phyloP scores from a whole-genome alignment of 768 basidiomycete species.

The Mycena amicta region DNA sequence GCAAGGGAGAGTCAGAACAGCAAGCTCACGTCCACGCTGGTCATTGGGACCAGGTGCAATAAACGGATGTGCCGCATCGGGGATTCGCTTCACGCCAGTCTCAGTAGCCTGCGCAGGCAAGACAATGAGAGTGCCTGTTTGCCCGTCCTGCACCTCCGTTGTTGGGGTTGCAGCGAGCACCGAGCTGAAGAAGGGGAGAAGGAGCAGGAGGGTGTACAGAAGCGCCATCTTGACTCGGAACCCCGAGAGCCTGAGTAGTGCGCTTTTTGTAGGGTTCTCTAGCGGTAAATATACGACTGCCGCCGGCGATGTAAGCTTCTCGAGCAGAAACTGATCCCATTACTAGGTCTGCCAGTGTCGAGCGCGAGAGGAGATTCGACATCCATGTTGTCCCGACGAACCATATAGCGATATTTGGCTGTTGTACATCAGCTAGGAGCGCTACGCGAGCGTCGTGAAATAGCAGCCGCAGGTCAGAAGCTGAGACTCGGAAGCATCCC shows the following conservation, averaged over 20 bases:
- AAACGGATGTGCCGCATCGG: conserved; percentile 17
- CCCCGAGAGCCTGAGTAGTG: neutral
- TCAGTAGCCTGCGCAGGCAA: conserved; percentile 8
- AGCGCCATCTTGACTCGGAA: neutral
- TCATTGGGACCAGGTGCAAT: conserved; percentile 18
- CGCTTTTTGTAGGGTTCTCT: neutral
- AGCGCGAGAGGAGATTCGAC: no score
- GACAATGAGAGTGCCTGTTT: conserved; percentile 9
- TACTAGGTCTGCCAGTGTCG: no score
- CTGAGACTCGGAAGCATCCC: no score
- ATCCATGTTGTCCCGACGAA: no score
- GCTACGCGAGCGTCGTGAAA: no score
- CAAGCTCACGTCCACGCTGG: conserved; percentile 11
- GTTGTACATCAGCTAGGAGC: no score
- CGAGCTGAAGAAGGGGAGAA: neutral
- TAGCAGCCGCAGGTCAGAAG: no score
- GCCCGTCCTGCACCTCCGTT: conserved; percentile 7
- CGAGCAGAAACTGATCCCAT: no score
- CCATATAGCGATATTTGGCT: no score
- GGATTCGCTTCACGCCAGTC: conserved; percentile 13
- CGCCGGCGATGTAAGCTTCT: no score
- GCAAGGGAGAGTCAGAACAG: neutral
- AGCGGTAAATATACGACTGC: neutral
- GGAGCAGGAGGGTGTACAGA: neutral
- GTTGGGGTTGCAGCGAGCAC: neutral